Evolutionary conservation across 2,329 filamentous ascomycete genomes (phyloP).

Genomic region (Neonectria coccinea): DNA sequence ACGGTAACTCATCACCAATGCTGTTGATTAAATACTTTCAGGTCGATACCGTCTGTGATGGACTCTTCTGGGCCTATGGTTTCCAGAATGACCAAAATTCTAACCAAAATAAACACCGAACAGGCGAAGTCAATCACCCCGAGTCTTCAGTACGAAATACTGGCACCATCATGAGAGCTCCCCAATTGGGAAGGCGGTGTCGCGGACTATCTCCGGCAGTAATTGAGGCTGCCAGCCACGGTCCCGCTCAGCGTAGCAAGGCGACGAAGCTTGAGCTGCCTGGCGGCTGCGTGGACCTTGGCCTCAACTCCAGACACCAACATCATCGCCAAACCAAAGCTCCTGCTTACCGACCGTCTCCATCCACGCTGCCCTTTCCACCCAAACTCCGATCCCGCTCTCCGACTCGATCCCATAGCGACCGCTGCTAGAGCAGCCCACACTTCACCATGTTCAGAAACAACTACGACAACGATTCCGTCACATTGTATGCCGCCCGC

Average conservation of each 20-base stretch:
- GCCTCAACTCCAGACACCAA: constrained; percentile 39
- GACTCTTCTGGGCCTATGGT: not conserved
- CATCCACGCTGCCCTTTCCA: constrained; percentile 26
- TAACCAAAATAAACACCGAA: not conserved
- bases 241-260: constrained; percentile 35
- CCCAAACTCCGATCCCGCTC: constrained; percentile 10
- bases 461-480: constrained; percentile 99
- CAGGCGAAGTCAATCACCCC: not conserved
- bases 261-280: constrained; percentile 55
- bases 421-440: constrained; percentile 39
- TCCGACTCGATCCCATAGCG: constrained; percentile 27
- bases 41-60: not conserved
- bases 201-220: constrained; percentile 40
- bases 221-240: constrained; percentile 15
- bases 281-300: constrained; percentile 43
- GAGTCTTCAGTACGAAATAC: not conserved
- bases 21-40: not conserved
- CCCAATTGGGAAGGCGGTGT: constrained; percentile 41
- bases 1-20: not conserved
- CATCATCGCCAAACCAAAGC: constrained; percentile 35
- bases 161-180: constrained; percentile 33
- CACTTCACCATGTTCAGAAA: constrained; percentile 87
- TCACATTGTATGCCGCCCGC: constrained; percentile 85
- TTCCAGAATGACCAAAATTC: not conserved
- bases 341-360: constrained; percentile 29